A percentile compares a stretch with the other conserved stretches of the same genome.
Conservation (phyloP, 2,329 filamentous ascomycete species). For the Tolypocladium guangdongense region DNA sequence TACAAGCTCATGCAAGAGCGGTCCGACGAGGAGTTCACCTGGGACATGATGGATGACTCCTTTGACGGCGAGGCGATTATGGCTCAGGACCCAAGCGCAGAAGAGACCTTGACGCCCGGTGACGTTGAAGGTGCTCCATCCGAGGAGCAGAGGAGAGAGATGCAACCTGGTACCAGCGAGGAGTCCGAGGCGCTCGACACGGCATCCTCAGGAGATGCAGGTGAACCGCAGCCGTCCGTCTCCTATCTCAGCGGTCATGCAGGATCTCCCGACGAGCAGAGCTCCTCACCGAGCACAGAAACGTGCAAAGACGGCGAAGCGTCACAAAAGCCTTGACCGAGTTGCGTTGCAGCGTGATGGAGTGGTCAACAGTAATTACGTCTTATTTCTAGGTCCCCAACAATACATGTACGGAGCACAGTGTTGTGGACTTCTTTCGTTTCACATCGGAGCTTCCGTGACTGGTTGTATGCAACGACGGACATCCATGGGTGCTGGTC, state of each 20-base stretch:
- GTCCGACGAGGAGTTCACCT: slow-evolving; percentile 14
- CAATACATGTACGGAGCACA: background rate
- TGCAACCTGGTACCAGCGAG: background rate
- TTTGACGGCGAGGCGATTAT: slow-evolving; percentile 9
- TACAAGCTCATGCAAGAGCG: slow-evolving; percentile 14
- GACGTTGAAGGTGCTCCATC: background rate
- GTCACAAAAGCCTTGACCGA: slow-evolving; percentile 6
- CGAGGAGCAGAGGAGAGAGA: background rate
- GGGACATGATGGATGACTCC: slow-evolving; percentile 14
- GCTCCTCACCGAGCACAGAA: background rate
- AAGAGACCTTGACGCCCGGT: background rate
- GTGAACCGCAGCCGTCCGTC: background rate
- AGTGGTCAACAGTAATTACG: background rate
- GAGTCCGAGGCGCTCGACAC: background rate
- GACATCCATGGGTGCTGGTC: too few relatives aligned
- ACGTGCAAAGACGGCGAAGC: background rate
- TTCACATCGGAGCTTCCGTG: too few relatives aligned
- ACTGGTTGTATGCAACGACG: background rate
- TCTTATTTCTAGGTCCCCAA: too few relatives aligned
- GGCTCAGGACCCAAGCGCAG: background rate
- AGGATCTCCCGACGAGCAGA: background rate
- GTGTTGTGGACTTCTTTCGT: background rate
- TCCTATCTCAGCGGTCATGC: background rate
- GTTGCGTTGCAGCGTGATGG: background rate
- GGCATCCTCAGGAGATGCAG: background rate